Evolutionary conservation across 805 yeast species (phyloP), one percentile per base, ranked within the genome.

Genomic region (Sugiyamaella qingdaonensis): DNA sequence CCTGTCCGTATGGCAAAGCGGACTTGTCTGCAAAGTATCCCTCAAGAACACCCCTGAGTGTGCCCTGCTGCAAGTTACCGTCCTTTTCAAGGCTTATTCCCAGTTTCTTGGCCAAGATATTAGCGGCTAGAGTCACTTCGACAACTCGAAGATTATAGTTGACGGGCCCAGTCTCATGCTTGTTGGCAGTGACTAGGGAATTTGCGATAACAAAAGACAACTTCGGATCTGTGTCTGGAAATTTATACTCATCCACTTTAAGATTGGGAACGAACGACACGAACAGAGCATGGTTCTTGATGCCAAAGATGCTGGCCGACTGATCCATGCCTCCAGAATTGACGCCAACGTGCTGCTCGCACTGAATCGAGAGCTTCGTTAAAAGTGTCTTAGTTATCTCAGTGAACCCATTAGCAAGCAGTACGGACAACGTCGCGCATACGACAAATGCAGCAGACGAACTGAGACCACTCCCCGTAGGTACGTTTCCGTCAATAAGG

Each of bases 261-360:
- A 85, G 71, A 55, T 72, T 65, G 1, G 91, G 90, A 55, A 76
- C 74, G 69, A 84, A 85, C 58, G 78, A 79, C 16, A 85, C 80
- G 58, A 77, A 75, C 51, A 84, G 67, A 1, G 84, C 85, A 57
- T 84, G 79, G 54, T 73, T 75, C 41, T 67, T 69, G 61, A 77
- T 80, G 18, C 90, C 89, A 58, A 78, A 83, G 21, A 85, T 75
- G 0, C 86, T 79, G 2, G 89, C 90, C 47, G 85, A 77, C 68
- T 85, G 90, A 64, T 85, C 90, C 86, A 85, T 79, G 37, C 90
- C 89, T n/a, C 90, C 91, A 34, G 84, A 81, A 64, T 82, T 84
- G 49, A 85, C 86, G 34, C 90, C 90, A 35, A 85, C 81, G 51
- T 80, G 80, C 67, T 84, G 87, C 64, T 85, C 90, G 37, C 84